Percentiles rank a stretch among this genome's conserved stretches.
These are phyloP conservation scores for Shiraia bambusicola DNA, from an alignment of 2,329 filamentous ascomycete genomes.

Conservation along the genomic window DNA sequence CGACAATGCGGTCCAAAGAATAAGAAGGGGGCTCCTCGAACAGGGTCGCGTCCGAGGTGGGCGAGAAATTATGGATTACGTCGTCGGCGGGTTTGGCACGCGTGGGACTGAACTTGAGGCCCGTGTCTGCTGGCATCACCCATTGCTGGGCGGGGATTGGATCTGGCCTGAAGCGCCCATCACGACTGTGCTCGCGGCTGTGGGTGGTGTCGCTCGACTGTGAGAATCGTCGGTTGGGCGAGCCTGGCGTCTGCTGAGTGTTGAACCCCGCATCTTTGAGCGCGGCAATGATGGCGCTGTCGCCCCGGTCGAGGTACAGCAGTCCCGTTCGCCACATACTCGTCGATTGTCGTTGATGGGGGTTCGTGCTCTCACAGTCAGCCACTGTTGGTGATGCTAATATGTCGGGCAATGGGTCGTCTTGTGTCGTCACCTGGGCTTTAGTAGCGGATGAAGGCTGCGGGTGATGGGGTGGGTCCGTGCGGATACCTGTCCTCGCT, in stretches of 20 bases:
- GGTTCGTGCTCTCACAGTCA: conserved; percentile 14
- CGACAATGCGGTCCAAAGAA: conserved; percentile 19
- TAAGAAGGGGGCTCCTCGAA: conserved; percentile 22
- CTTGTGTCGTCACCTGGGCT: conserved; percentile 2
- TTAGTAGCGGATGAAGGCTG: conserved; percentile 1
- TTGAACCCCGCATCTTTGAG: conserved; percentile 22
- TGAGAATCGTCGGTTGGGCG: conserved; percentile 18
- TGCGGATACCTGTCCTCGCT: conserved; percentile 3
- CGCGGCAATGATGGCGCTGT: conserved; percentile 24
- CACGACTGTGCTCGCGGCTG: conserved; percentile 1
- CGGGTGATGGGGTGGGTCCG: conserved; percentile 3
- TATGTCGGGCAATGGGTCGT: conserved; percentile 2
- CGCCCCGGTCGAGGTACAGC: conserved; percentile 24
- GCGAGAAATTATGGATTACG: conserved; percentile 15
- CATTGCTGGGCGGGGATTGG: conserved; percentile 8
- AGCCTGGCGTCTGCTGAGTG: conserved; percentile 13
- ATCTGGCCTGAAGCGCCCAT: conserved; percentile 1
- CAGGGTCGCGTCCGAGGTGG: conserved; percentile 18
- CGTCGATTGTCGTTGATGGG: conserved; percentile 20
- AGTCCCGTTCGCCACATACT: conserved; percentile 27
- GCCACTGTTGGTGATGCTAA: conserved; percentile 8
- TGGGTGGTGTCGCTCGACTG: conserved; percentile 15
- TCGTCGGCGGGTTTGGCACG: conserved; percentile 14
- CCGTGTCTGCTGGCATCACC: conserved; percentile 8
- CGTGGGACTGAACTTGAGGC: conserved; percentile 19